Percentiles rank a stretch among this genome's conserved stretches.
phyloP scores from a whole-genome alignment of 1,284 basidiomycete genomes.

The Trametes polyzona region DNA sequence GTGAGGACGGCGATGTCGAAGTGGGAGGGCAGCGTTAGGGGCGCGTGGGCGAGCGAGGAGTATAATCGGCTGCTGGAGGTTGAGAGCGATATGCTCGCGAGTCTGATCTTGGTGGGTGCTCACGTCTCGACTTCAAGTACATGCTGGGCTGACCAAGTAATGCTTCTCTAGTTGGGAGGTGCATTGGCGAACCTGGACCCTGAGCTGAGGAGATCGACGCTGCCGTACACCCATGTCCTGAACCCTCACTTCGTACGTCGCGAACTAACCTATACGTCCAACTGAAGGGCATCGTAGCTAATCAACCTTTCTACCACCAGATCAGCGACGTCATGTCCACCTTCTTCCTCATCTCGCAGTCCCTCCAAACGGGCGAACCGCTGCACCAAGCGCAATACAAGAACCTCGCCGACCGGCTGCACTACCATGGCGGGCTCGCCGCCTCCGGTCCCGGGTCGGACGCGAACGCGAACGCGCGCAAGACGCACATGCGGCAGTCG shows the following conservation, averaged over 20 bases:
- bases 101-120: constrained; percentile 43
- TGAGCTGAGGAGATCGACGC: constrained; percentile 40
- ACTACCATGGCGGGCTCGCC: constrained; percentile 43
- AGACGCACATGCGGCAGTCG: constrained; percentile 37
- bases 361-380: constrained; percentile 50
- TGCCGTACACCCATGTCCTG: constrained; percentile 48
- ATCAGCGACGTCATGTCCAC: constrained; percentile 50
- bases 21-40: constrained; percentile 54
- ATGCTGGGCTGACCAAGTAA: not conserved
- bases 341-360: constrained; percentile 50
- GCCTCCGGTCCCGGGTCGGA: constrained; percentile 17
- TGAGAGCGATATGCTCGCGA: constrained; percentile 47
- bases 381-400: constrained; percentile 49
- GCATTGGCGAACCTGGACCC: constrained; percentile 46
- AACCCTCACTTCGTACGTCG: constrained; percentile 51
- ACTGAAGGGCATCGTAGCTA: too few relatives aligned
- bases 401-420: constrained; percentile 46
- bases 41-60: constrained; percentile 53
- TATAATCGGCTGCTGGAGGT: constrained; percentile 47
- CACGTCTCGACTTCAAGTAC: not conserved
- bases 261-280: too few relatives aligned
- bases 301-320: constrained; percentile 31
- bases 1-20: constrained; percentile 44
- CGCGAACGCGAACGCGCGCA: constrained; percentile 20
- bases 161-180: constrained; percentile 41